Evolutionary conservation across 345 rosid species (phyloP), one percentile per base, ranked within the genome.

Genomic region (Lagerstroemia speciosa): DNA sequence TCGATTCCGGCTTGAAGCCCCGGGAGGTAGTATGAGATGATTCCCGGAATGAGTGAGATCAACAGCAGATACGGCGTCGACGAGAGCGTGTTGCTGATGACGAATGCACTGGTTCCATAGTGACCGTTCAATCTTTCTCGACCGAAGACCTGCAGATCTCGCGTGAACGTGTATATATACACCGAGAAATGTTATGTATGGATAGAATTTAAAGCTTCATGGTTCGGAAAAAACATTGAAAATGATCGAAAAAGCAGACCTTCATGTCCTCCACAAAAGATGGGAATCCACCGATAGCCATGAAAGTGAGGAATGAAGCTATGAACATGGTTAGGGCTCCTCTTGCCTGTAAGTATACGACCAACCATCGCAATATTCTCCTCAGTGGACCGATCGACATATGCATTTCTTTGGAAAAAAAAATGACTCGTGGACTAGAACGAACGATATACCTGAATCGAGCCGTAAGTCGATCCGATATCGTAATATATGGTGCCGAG

Each of bases 371-470:
- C 8, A 9, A 36, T n/a, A n/a, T n/a, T 36, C 38, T 4, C 38
- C 38, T 36, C 38, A 36, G 11, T 41, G 17, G 11, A 41, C 45
- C 24, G 14, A 26, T 31, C 48, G n/a, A n/a, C n/a, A n/a, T n/a
- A 38, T 22, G 24, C 22, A 62, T 0, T n/a, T 14, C 46, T 41
- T 41, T 16, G 14, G 2, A 14, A 41, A 10, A 5, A 5, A 41
- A 41, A 14, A 41, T 16, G 14, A 41, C 14, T 8, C 11, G 14
- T n/a, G 29, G 2, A 8, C 30, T n/a, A n/a, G n/a, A n/a, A n/a
- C n/a, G n/a, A n/a, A n/a, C n/a, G n/a, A n/a, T n/a, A n/a, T 58
- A 58, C 73, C 73, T 70, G 73, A 63, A 70, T 70, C 11, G 73
- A 70, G 20, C 60, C 67, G 34, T 70, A 70, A 45, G 67, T 22